phyloP scores from a whole-genome alignment of 768 basidiomycete genomes.

The Ramaria sp. region DNA sequence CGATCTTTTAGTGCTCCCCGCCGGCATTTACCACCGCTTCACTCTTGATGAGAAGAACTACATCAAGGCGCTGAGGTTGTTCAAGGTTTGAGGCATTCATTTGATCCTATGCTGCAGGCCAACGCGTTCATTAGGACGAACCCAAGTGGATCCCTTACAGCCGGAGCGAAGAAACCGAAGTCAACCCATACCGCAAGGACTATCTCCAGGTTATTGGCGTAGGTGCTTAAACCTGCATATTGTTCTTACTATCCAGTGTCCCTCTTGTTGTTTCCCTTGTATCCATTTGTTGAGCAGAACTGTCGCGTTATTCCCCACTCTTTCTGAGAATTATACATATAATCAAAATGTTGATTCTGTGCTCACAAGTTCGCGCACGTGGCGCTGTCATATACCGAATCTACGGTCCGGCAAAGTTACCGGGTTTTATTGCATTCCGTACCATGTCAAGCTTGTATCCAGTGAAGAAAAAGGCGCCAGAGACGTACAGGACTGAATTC shows the following conservation, averaged over 20 bases:
- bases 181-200: constrained; percentile 46
- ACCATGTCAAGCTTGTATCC: constrained; percentile 9
- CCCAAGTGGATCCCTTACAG: constrained; percentile 84
- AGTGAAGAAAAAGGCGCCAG: constrained; percentile 4
- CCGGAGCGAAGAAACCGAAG: constrained; percentile 49
- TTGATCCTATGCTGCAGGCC: not conserved
- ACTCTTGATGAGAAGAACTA: constrained; percentile 69
- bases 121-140: constrained; percentile 48
- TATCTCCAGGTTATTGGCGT: constrained; percentile 42
- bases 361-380: too few relatives aligned
- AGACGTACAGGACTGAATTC: constrained; percentile 39
- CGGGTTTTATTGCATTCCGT: not conserved
- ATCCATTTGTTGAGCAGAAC: too few relatives aligned
- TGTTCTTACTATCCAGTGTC: not conserved
- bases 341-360: too few relatives aligned
- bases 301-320: too few relatives aligned
- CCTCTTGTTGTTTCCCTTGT: not conserved
- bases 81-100: constrained; percentile 44
- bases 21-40: constrained; percentile 93
- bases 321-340: too few relatives aligned
- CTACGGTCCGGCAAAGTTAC: too few relatives aligned
- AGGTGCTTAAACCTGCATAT: constrained; percentile 19
- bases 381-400: too few relatives aligned
- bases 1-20: constrained; percentile 79
- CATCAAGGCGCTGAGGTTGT: constrained; percentile 72